Evolutionary conservation across 805 yeast species (phyloP).

Genomic region (Monosporozyma servazzii): DNA sequence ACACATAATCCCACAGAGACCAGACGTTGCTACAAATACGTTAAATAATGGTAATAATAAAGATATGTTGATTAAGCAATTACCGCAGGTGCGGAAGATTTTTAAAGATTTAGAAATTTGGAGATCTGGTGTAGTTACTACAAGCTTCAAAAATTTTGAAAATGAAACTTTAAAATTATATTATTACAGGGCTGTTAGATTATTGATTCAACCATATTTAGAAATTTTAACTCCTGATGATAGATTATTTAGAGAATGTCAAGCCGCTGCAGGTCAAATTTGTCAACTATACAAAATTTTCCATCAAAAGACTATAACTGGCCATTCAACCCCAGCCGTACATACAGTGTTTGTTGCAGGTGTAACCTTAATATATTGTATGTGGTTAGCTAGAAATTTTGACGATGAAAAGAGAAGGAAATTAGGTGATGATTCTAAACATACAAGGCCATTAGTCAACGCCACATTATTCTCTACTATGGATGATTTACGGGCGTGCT

Average conservation of each 20-base stretch:
- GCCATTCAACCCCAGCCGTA: slow-evolving; percentile 57
- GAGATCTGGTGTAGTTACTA: slow-evolving; percentile 38
- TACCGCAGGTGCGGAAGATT: slow-evolving; percentile 42
- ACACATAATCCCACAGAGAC: slow-evolving; percentile 29
- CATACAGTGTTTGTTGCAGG: slow-evolving; percentile 65
- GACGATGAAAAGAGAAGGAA: slow-evolving; percentile 48
- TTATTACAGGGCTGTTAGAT: slow-evolving; percentile 51
- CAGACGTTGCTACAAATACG: not conserved
- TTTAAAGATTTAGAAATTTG: slow-evolving; percentile 50
- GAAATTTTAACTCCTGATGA: slow-evolving; percentile 55
- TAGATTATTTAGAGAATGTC: slow-evolving; percentile 53
- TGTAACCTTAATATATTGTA: slow-evolving; percentile 54
- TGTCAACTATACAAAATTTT: slow-evolving; percentile 55
- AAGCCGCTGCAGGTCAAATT: slow-evolving; percentile 63
- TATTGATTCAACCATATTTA: slow-evolving; percentile 54
- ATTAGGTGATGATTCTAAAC: slow-evolving; percentile 49
- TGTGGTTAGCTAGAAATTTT: slow-evolving; percentile 55
- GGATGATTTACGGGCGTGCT: slow-evolving; percentile 58
- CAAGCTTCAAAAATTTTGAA: slow-evolving; percentile 37
- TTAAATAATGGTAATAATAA: slow-evolving; percentile 6
- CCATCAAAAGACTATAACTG: slow-evolving; percentile 52
- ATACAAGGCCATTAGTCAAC: slow-evolving; percentile 50
- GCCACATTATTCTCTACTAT: slow-evolving; percentile 45
- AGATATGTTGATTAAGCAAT: slow-evolving; percentile 29
- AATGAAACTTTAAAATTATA: slow-evolving; percentile 50